These are phyloP conservation scores for Oryza rufipogon DNA, from an alignment of 176 grass and related monocot species.

Conservation along the genomic window DNA sequence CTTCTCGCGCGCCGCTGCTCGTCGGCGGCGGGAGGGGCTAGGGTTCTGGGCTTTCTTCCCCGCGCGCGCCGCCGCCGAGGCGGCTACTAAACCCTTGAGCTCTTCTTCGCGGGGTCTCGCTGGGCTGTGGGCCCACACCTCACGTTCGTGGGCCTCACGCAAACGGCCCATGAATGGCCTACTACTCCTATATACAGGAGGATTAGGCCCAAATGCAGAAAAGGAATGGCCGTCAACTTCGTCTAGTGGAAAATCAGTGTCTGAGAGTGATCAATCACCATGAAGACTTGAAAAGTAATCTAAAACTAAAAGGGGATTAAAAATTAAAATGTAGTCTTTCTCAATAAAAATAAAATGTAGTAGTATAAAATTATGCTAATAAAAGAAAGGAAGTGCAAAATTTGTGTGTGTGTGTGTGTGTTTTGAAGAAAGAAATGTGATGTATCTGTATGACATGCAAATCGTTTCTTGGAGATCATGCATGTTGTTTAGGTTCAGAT, in stretches of 20 bases:
- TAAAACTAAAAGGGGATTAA: background rate
- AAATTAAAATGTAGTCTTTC: background rate
- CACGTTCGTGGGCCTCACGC: background rate
- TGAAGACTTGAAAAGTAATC: background rate
- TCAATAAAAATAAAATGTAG: background rate
- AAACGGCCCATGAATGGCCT: too few relatives aligned
- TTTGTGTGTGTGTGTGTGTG: background rate
- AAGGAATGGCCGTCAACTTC: background rate
- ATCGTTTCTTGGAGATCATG: too few relatives aligned
- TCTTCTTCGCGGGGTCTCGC: background rate
- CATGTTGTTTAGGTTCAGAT: background rate
- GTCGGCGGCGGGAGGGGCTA: slow-evolving; percentile 28
- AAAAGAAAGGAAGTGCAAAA: background rate
- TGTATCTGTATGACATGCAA: too few relatives aligned
- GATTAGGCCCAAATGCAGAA: background rate
- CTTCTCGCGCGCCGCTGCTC: background rate
- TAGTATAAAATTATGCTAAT: background rate
- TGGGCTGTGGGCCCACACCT: background rate
- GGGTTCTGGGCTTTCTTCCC: slow-evolving; percentile 30
- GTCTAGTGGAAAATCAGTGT: background rate
- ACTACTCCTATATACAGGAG: too few relatives aligned
- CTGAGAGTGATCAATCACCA: background rate
- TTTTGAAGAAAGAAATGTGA: too few relatives aligned
- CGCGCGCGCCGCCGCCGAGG: slow-evolving; percentile 27
- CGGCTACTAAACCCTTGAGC: background rate